These are phyloP conservation scores for Neospora caninum DNA, from an alignment of 169 alveolate species.

Conservation along the genomic window DNA sequence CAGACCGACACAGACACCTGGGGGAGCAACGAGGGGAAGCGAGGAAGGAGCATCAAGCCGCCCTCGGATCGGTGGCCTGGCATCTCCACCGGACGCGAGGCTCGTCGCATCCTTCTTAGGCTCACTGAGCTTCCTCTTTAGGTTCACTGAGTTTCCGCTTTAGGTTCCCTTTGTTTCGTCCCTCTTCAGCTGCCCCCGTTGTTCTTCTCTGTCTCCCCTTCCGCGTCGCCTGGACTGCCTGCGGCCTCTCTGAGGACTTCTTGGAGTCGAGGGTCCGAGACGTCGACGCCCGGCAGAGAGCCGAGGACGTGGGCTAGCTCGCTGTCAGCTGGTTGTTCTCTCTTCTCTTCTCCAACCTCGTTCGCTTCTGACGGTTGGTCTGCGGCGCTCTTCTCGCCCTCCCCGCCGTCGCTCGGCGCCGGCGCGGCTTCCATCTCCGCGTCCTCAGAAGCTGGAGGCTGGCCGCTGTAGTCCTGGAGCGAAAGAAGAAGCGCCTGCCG, in stretches of 20 bases:
- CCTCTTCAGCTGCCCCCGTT: not conserved
- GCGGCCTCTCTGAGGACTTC: slow-evolving; percentile 23
- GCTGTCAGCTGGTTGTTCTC: not conserved
- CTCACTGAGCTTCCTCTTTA: no score
- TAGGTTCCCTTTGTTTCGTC: no score
- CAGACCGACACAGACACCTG: no score
- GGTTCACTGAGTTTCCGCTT: no score
- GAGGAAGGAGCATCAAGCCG: no score
- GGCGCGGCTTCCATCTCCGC: not conserved
- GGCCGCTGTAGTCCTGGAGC: slow-evolving; percentile 50
- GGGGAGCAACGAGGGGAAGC: no score
- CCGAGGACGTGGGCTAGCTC: slow-evolving; percentile 1
- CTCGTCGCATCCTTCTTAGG: no score
- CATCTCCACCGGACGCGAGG: no score
- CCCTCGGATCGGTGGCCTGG: no score
- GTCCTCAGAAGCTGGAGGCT: not conserved
- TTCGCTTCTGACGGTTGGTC: not conserved
- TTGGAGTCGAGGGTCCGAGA: slow-evolving; percentile 42
- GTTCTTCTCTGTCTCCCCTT: not conserved
- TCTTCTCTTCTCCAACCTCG: not conserved
- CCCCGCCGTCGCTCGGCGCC: not conserved
- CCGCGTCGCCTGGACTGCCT: not conserved
- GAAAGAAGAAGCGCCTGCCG: slow-evolving; percentile 54
- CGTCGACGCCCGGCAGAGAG: slow-evolving; percentile 52
- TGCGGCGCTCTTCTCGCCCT: not conserved